Conservation (phyloP, 805 yeast species). For the Candida tammaniensis region DNA sequence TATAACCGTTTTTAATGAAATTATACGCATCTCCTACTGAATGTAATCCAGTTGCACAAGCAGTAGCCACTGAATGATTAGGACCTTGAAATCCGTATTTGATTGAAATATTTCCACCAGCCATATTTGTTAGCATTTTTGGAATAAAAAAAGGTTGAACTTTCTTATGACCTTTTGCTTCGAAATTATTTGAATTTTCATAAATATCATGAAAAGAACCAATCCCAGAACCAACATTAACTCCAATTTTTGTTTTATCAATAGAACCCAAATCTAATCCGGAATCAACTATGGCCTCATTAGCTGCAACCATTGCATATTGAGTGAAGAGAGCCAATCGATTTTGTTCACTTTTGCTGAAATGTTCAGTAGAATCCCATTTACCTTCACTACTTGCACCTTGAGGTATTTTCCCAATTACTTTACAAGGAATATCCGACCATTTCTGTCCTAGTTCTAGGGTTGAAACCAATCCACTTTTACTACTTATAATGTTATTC, state of each 20-base stretch:
- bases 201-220: constrained; percentile 79
- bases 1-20: constrained; percentile 74
- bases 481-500: constrained; percentile 47
- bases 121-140: constrained; percentile 83
- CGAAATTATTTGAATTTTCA: constrained; percentile 56
- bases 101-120: constrained; percentile 87
- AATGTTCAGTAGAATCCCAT: constrained; percentile 54
- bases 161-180: constrained; percentile 50
- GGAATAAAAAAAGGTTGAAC: constrained; percentile 89
- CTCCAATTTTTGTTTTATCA: constrained; percentile 51
- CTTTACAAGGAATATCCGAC: constrained; percentile 61
- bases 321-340: constrained; percentile 72
- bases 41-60: constrained; percentile 96
- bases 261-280: constrained; percentile 37
- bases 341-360: constrained; percentile 49
- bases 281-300: constrained; percentile 75
- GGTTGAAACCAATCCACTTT: constrained; percentile 63
- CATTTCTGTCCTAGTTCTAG: constrained; percentile 39
- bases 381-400: constrained; percentile 43
- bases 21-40: constrained; percentile 90
- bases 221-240: constrained; percentile 89
- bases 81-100: constrained; percentile 78
- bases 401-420: constrained; percentile 71
- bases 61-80: constrained; percentile 84
- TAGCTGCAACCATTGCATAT: constrained; percentile 72